Evolutionary conservation across 148 eudicot species (phyloP).

Genomic region (Dianthus caryophyllus): DNA sequence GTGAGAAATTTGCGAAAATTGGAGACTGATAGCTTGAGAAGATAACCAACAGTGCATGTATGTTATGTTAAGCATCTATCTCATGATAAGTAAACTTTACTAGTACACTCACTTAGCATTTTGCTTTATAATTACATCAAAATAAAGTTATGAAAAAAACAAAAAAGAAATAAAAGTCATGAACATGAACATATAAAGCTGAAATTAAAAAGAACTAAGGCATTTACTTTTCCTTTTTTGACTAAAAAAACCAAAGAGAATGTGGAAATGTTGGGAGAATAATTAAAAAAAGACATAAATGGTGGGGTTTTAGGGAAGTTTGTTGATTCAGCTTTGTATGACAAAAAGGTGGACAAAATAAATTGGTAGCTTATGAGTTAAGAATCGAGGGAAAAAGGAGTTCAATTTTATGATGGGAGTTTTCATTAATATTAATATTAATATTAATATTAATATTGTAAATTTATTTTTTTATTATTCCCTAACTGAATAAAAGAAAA

Average conservation of each 20-base stretch:
- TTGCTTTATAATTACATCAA: neutral
- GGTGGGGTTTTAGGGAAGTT: conserved; percentile 5
- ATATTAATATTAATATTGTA: too few species aligned
- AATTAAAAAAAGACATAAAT: neutral
- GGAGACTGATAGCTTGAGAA: neutral
- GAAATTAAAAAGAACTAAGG: neutral
- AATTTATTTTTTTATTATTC: too few species aligned
- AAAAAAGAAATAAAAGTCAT: neutral
- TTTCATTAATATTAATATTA: too few species aligned
- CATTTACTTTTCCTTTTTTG: conserved; percentile 9
- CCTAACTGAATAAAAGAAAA: too few species aligned
- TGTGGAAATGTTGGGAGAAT: neutral
- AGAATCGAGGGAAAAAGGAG: neutral
- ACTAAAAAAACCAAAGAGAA: neutral
- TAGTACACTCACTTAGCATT: too few species aligned
- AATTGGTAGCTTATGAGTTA: conserved; percentile 11
- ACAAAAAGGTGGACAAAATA: neutral
- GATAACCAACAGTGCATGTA: neutral
- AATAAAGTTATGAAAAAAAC: neutral
- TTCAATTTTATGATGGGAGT: neutral
- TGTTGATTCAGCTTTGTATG: conserved; percentile 12
- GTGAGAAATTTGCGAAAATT: too few species aligned
- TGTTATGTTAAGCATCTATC: neutral
- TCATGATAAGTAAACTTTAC: conserved; percentile 7
- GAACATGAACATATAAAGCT: neutral